Base-by-base conservation (phyloP, 495 filamentous ascomycete species). In the Daldinia caldariorum region DNA sequence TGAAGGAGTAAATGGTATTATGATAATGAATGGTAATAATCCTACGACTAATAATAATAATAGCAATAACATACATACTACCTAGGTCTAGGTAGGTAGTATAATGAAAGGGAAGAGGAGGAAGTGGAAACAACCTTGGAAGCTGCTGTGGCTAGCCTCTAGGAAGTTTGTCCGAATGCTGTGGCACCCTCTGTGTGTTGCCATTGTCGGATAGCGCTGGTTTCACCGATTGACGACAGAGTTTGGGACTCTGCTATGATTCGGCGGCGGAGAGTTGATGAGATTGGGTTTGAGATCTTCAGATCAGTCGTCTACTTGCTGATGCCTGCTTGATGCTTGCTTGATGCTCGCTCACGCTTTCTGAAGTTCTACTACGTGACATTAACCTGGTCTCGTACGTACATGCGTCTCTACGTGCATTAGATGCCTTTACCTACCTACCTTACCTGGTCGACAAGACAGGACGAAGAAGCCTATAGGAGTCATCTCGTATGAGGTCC, bases 261-360 rank as follows among this genome's bases (percentile, higher is more conserved):
- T 72, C 65, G 69, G 64, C 49, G 12, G 50, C 49, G 43, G 54
- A 61, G 20, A 22, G 59, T 51, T 55, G 54, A 67, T 61, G 63
- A 72, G 69, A 70, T 73, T 69, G 61, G 66, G 66, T 73, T 73
- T 73, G 65, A 70, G 70, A 70, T 70, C 70, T 54, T 26, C 45
- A 60, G 66, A 66, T 70, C 58, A 62, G 10, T 34, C 26, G 49
- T 53, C 49, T 31, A n/a, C 37, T 12, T 56, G 22, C 31, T 26
- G 13, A 26, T 22, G 20, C 16, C 41, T 53, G 41, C 49, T 12
- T 55, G 6, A n/a, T 47, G 18, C 53, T 22, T 39, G 13, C 37
- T 39, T 39, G 10, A 8, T 12, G 8, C 43, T 47, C 3, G 41
- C 41, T 43, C 16, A 2, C 39, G 18, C 43, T 47, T 47, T 3